These are phyloP conservation scores for Scleromitrula shiraiana DNA, from an alignment of 2,329 filamentous ascomycete species.

Conservation along the genomic window DNA sequence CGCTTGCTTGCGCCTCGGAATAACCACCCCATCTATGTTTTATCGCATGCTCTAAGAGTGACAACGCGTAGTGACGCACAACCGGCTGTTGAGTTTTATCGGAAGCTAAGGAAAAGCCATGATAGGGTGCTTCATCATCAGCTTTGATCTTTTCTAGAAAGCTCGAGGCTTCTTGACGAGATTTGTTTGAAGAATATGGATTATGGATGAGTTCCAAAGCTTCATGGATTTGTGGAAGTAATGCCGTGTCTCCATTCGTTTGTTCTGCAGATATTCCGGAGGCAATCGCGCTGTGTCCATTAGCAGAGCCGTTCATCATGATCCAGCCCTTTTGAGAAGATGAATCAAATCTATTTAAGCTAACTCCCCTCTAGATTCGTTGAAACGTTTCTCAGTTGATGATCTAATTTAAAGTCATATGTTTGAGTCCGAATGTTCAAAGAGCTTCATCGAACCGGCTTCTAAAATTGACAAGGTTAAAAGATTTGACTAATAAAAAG, in stretches of 20 bases:
- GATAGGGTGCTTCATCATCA: conserved; percentile 68
- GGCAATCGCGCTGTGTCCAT: conserved; percentile 14
- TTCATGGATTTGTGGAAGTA: conserved; percentile 64
- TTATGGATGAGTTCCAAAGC: conserved; percentile 85
- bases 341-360: background rate
- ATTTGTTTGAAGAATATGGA: conserved; percentile 69
- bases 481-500: background rate
- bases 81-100: conserved; percentile 68
- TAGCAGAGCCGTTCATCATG: conserved; percentile 25
- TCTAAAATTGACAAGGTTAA: background rate
- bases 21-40: conserved; percentile 78
- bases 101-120: conserved; percentile 76
- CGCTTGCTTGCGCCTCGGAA: conserved; percentile 55
- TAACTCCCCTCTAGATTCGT: background rate
- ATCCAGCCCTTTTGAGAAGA: background rate
- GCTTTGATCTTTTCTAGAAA: conserved; percentile 84
- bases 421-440: background rate
- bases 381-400: background rate
- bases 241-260: conserved; percentile 34
- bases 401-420: background rate
- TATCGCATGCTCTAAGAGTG: conserved; percentile 82
- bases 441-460: conserved; percentile 6
- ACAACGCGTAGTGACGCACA: conserved; percentile 89
- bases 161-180: conserved; percentile 71
- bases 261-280: conserved; percentile 19